These are phyloP conservation scores for Calonectria leucothoes DNA, from an alignment of 2,329 filamentous ascomycete genomes.

Conservation along the genomic window DNA sequence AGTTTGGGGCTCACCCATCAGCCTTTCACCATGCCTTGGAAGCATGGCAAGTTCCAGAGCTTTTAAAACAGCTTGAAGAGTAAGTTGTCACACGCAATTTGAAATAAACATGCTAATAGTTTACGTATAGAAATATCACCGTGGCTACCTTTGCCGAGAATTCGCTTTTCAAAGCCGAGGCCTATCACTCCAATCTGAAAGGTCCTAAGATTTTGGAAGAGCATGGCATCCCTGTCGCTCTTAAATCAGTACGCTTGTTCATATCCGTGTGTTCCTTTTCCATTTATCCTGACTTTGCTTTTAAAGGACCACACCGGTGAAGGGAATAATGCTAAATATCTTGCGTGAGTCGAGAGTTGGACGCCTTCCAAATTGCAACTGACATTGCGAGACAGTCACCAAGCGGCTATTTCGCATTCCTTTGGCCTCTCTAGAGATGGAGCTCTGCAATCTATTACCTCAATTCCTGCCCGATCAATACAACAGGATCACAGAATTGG, in stretches of 20 bases:
- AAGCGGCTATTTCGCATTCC: conserved; percentile 4
- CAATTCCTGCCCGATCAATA: not conserved
- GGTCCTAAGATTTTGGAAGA: not conserved
- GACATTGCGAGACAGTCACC: not conserved
- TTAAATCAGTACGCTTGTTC: conserved; percentile 11
- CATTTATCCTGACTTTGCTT: too few species aligned
- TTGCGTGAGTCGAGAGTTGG: not conserved
- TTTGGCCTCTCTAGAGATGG: not conserved
- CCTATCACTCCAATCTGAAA: not conserved
- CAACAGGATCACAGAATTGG: conserved; percentile 5
- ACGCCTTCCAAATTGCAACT: not conserved
- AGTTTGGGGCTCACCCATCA: conserved; percentile 73
- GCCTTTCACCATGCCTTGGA: conserved; percentile 72
- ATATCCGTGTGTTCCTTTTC: too few species aligned
- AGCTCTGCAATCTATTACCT: conserved; percentile 1
- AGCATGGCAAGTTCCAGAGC: conserved; percentile 2
- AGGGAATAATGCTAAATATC: conserved; percentile 1
- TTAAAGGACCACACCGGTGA: conserved; percentile 11
- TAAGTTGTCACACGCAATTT: not conserved
- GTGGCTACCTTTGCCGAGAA: conserved; percentile 8
- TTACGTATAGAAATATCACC: not conserved
- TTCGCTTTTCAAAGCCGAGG: not conserved
- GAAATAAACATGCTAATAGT: not conserved
- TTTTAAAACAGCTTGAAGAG: not conserved
- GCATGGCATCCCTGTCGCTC: not conserved